These are phyloP conservation scores for Peronospora belbahrii DNA, from an alignment of 352 stramenopile genomes.

Conservation along the genomic window DNA sequence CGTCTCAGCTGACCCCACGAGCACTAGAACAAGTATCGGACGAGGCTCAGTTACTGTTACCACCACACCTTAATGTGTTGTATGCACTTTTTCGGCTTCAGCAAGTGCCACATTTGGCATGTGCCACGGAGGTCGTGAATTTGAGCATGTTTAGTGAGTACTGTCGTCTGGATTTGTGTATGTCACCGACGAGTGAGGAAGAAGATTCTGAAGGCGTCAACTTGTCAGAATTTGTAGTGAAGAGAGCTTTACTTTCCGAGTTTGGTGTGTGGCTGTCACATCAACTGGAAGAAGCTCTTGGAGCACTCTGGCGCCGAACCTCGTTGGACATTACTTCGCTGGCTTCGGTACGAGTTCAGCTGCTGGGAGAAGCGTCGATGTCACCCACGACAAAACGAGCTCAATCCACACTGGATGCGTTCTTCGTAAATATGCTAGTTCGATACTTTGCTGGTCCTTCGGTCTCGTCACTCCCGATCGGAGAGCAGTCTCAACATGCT, in stretches of 20 bases:
- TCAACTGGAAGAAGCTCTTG: conserved; percentile 37
- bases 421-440: conserved; percentile 23
- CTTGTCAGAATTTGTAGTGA: conserved; percentile 7
- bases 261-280: conserved; percentile 39
- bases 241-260: conserved; percentile 7
- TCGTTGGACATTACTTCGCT: conserved; percentile 27
- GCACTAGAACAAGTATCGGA: conserved; percentile 24
- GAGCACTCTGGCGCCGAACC: conserved; percentile 30
- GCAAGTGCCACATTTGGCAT: conserved; percentile 31
- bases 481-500: not conserved
- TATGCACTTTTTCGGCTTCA: conserved; percentile 51
- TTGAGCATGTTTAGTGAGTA: conserved; percentile 38
- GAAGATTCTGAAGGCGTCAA: not conserved
- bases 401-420: conserved; percentile 8
- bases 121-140: conserved; percentile 32
- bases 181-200: not conserved
- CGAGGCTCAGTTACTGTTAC: conserved; percentile 30
- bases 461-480: conserved; percentile 5
- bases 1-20: conserved; percentile 21
- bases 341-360: conserved; percentile 28
- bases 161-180: conserved; percentile 5
- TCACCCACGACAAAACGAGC: not conserved
- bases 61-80: conserved; percentile 39
- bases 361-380: conserved; percentile 13
- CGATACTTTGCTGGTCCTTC: conserved; percentile 31